These are phyloP conservation scores for Prunus yedoensis DNA, from an alignment of 331 rosid genomes.

Conservation along the genomic window DNA sequence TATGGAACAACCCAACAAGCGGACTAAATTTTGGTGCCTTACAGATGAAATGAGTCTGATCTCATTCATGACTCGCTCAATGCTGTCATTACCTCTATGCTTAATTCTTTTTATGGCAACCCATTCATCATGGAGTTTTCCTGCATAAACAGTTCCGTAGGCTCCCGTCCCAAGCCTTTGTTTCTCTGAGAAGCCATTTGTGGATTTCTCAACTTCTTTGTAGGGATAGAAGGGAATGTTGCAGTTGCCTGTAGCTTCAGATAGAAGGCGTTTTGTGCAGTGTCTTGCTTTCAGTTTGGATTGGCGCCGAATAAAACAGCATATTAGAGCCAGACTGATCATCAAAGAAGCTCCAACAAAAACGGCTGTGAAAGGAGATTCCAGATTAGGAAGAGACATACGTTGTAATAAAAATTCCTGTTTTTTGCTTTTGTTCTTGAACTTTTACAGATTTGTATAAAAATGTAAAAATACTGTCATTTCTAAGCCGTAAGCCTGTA, in stretches of 20 bases:
- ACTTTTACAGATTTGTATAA: too few species aligned
- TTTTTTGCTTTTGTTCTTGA: too few species aligned
- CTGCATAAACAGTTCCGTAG: constrained; percentile 89
- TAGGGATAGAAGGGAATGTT: constrained; percentile 64
- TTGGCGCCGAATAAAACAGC: constrained; percentile 59
- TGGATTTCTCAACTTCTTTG: constrained; percentile 84
- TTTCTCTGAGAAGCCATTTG: constrained; percentile 75
- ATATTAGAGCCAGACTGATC: constrained; percentile 41
- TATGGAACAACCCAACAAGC: constrained; percentile 79
- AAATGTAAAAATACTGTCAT: too few species aligned
- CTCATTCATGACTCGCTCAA: constrained; percentile 81
- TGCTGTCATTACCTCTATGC: constrained; percentile 63
- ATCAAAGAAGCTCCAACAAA: constrained; percentile 48
- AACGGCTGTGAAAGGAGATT: constrained; percentile 38
- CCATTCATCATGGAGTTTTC: constrained; percentile 66
- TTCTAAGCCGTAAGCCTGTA: too few species aligned
- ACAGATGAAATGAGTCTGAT: constrained; percentile 78
- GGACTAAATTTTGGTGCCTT: constrained; percentile 79
- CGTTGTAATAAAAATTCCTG: not conserved
- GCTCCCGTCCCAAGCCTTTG: constrained; percentile 84
- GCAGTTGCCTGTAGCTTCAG: constrained; percentile 69
- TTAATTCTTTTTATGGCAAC: constrained; percentile 82
- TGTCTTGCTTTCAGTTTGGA: constrained; percentile 50
- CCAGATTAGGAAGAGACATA: not conserved
- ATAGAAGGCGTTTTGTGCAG: constrained; percentile 65